Conservation (phyloP, 352 stramenopile species). For the Ophiocytium majus region DNA sequence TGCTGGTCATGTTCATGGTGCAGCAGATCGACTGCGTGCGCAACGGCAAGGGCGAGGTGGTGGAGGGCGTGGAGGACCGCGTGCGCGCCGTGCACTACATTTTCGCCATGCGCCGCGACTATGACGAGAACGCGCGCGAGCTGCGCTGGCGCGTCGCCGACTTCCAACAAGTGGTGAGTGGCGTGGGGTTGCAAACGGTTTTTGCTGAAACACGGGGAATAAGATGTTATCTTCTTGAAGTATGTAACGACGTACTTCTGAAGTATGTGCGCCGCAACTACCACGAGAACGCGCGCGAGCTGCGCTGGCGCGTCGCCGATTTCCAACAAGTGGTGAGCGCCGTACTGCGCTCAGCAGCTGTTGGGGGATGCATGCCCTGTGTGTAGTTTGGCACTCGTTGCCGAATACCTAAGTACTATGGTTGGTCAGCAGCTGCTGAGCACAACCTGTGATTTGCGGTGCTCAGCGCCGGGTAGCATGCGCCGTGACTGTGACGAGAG, state of each 20-base stretch:
- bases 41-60: constrained; percentile 86
- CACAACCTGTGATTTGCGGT: no score
- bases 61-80: constrained; percentile 92
- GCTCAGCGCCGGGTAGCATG: no score
- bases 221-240: no score
- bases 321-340: not conserved
- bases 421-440: no score
- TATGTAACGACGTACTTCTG: no score
- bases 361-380: no score
- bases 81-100: constrained; percentile 96
- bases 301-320: constrained; percentile 50
- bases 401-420: no score
- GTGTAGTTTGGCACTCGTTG: no score
- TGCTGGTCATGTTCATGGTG: constrained; percentile 93
- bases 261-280: not conserved
- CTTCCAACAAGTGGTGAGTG: not conserved
- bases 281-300: not conserved
- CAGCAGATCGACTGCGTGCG: constrained; percentile 99
- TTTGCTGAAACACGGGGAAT: no score
- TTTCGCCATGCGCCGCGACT: constrained; percentile 93
- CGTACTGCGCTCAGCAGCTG: no score
- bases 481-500: no score
- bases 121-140: constrained; percentile 82
- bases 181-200: no score
- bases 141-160: constrained; percentile 58